Percentiles rank a stretch among this genome's conserved stretches.
Evolutionary conservation across 768 basidiomycete genomes (phyloP).

Genomic region (Mycena rosella): DNA sequence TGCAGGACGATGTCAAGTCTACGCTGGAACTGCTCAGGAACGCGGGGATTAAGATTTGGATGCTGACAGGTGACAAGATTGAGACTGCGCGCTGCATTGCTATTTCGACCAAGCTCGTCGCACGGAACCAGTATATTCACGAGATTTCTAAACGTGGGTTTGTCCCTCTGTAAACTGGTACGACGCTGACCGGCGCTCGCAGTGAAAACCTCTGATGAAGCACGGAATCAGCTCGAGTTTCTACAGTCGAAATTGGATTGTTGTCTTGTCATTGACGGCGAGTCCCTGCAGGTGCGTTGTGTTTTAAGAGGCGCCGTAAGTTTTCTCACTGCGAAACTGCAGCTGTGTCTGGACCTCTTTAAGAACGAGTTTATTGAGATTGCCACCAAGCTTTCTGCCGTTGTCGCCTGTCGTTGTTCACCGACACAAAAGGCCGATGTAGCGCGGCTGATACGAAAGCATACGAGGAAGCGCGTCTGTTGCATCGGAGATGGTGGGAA

Average conservation of each 20-base stretch:
- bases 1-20: slow-evolving; percentile 96
- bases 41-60: slow-evolving; percentile 99
- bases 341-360: slow-evolving; percentile 94
- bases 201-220: slow-evolving; percentile 91
- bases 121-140: slow-evolving; percentile 97
- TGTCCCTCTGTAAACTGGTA: slow-evolving; percentile 13
- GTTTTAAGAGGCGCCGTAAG: not conserved
- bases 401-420: slow-evolving; percentile 97
- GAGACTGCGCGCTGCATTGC: slow-evolving; percentile 99
- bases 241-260: slow-evolving; percentile 95
- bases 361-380: slow-evolving; percentile 96
- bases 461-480: slow-evolving; percentile 95
- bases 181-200: slow-evolving; percentile 23
- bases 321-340: slow-evolving; percentile 7
- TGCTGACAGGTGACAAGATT: slow-evolving; percentile 99
- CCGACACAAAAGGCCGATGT: slow-evolving; percentile 99
- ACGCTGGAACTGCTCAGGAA: slow-evolving; percentile 94
- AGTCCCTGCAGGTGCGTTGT: slow-evolving; percentile 86
- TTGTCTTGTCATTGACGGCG: slow-evolving; percentile 98
- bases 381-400: slow-evolving; percentile 94
- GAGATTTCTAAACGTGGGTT: slow-evolving; percentile 91
- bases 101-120: slow-evolving; percentile 95
- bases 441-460: slow-evolving; percentile 89
- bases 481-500: slow-evolving; percentile 99
- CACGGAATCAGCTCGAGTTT: slow-evolving; percentile 91